phyloP scores from a whole-genome alignment of 805 yeast species.

The Candida coquimbonensis region DNA sequence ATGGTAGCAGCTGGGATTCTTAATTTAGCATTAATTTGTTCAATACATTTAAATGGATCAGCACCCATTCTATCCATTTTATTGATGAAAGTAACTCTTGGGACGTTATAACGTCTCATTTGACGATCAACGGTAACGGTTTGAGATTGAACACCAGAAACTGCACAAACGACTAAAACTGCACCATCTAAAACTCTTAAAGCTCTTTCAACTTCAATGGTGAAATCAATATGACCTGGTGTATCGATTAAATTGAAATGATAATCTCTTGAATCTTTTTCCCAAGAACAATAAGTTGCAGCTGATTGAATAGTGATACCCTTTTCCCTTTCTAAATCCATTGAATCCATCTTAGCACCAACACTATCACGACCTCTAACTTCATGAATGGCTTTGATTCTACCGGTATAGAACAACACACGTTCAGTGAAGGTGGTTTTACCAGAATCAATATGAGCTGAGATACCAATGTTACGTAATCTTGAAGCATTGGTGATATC shows the following conservation, averaged over 20 bases:
- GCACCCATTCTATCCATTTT: slow-evolving; percentile 99
- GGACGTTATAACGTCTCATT: slow-evolving; percentile 97
- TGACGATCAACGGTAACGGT: slow-evolving; percentile 98
- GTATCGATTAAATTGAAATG: slow-evolving; percentile 96
- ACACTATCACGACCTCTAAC: slow-evolving; percentile 95
- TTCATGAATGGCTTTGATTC: slow-evolving; percentile 95
- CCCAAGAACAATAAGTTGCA: slow-evolving; percentile 97
- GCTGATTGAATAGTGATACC: slow-evolving; percentile 99
- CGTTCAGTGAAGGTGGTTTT: slow-evolving; percentile 98
- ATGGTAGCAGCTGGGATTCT: slow-evolving; percentile 95
- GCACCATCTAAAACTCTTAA: slow-evolving; percentile 97
- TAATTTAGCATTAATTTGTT: slow-evolving; percentile 80
- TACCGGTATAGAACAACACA: slow-evolving; percentile 91
- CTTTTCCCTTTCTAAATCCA: slow-evolving; percentile 97
- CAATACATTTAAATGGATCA: slow-evolving; percentile 91
- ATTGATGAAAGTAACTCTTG: slow-evolving; percentile 91
- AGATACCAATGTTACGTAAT: slow-evolving; percentile 92
- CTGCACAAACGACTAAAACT: slow-evolving; percentile 96
- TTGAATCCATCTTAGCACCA: slow-evolving; percentile 99
- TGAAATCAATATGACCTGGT: slow-evolving; percentile 98
- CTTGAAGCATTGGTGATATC: slow-evolving; percentile 46
- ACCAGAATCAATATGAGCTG: slow-evolving; percentile 98
- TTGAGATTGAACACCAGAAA: slow-evolving; percentile 96
- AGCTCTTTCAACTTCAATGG: slow-evolving; percentile 99
- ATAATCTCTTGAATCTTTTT: slow-evolving; percentile 56